Conservation (phyloP, 257 asterid genomes). For the Mitragyna speciosa region DNA sequence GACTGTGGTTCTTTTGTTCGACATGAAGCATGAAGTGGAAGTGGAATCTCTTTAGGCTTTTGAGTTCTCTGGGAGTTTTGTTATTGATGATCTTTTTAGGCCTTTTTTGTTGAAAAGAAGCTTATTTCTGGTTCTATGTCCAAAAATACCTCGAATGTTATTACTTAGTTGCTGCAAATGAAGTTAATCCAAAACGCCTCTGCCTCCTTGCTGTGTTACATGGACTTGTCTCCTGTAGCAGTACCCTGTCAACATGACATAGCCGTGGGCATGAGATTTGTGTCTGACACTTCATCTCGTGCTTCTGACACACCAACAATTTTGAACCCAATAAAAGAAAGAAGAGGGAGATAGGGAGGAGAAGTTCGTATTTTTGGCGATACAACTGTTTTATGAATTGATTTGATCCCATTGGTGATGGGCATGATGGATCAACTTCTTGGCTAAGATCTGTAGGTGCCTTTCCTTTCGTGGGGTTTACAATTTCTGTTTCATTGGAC, state of each 20-base stretch:
- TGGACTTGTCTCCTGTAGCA: background rate
- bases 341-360: background rate
- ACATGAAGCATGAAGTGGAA: background rate
- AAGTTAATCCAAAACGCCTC: no score
- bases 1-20: no score
- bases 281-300: background rate
- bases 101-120: background rate
- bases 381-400: background rate
- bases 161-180: background rate
- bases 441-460: background rate
- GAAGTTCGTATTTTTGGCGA: background rate
- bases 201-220: background rate
- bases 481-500: background rate
- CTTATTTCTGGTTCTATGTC: background rate
- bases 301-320: background rate
- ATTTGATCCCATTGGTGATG: background rate
- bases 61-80: background rate
- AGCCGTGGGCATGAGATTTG: no score
- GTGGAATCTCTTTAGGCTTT: background rate
- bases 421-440: background rate
- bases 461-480: background rate
- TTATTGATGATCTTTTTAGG: background rate
- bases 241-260: background rate
- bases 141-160: no score
- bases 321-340: background rate